A percentile compares a stretch with the other conserved stretches of the same genome.
Evolutionary conservation across 108 stramenopile genomes (phyloP).

Genomic region (Schizochytrium sp.): DNA sequence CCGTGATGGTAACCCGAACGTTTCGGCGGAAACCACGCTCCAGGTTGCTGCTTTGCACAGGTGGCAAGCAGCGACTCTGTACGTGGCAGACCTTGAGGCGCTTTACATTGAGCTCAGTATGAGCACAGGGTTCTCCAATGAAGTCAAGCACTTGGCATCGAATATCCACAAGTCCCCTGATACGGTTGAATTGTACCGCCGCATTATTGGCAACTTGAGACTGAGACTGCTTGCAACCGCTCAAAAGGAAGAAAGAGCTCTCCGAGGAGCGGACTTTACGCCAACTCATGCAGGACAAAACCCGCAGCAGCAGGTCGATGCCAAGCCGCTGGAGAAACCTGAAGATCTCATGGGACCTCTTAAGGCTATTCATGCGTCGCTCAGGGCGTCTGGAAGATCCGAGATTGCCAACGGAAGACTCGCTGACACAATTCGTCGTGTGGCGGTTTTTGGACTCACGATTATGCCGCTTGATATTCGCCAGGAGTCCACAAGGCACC

Average conservation of each 20-base stretch:
- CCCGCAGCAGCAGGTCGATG: background rate
- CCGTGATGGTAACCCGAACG: conserved; percentile 96
- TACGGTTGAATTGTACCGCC: conserved; percentile 69
- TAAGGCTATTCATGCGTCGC: conserved; percentile 84
- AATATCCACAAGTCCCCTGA: conserved; percentile 5
- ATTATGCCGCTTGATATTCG: conserved; percentile 94
- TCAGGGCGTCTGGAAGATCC: conserved; percentile 85
- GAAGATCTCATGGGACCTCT: conserved; percentile 85
- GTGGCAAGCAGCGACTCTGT: conserved; percentile 85
- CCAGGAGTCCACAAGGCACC: conserved; percentile 92
- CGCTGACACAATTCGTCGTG: conserved; percentile 90
- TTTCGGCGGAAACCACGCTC: conserved; percentile 87
- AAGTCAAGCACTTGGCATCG: background rate
- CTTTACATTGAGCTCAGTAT: conserved; percentile 71
- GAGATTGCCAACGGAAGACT: conserved; percentile 88
- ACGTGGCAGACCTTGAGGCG: conserved; percentile 82
- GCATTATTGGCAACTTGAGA: conserved; percentile 62
- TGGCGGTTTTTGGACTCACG: conserved; percentile 88
- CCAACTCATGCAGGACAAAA: background rate
- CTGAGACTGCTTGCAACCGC: conserved; percentile 64
- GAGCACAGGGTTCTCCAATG: conserved; percentile 46
- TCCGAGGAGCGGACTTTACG: conserved; percentile 3
- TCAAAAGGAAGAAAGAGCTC: background rate
- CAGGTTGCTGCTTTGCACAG: conserved; percentile 87
- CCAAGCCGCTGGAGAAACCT: conserved; percentile 41